Conservation (phyloP, 495 filamentous ascomycete species). For the Neurospora terricola region DNA sequence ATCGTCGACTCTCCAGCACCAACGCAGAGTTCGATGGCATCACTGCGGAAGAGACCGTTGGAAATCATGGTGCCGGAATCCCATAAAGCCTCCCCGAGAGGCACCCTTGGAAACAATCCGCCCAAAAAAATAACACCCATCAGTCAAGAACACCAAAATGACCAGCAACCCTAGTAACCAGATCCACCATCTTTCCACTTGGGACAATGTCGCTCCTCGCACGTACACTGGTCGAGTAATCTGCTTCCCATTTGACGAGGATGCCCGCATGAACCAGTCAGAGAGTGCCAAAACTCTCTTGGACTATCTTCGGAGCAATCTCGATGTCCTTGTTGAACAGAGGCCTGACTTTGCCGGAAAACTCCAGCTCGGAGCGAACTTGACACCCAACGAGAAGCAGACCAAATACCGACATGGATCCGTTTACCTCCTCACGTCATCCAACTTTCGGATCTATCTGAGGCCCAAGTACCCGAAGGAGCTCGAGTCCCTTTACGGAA, state of each 20-base stretch:
- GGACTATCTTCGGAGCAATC: conserved; percentile 8
- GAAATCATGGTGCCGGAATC: not conserved
- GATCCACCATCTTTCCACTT: conserved; percentile 13
- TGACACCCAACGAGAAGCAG: not conserved
- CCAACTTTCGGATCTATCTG: not conserved
- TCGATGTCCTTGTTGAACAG: conserved; percentile 15
- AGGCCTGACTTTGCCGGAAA: conserved; percentile 25
- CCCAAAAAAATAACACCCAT: not conserved
- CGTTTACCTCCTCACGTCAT: not conserved
- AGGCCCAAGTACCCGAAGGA: not conserved
- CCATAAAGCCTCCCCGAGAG: not conserved
- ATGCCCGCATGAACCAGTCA: conserved; percentile 6
- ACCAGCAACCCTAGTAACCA: not conserved
- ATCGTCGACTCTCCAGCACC: not conserved
- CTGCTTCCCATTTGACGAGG: conserved; percentile 23
- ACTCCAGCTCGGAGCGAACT: conserved; percentile 14
- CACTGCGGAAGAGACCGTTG: too few relatives aligned
- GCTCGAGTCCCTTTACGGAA: not conserved
- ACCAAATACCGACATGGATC: not conserved
- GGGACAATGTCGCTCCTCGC: conserved; percentile 25
- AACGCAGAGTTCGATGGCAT: not conserved
- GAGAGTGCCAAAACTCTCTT: conserved; percentile 9
- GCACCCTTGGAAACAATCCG: not conserved
- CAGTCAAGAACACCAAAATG: not conserved
- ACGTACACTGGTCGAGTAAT: conserved; percentile 25